Percentiles rank a stretch among this genome's conserved stretches.
phyloP scores from a whole-genome alignment of 345 rosid genomes.

The Trapa incisa region DNA sequence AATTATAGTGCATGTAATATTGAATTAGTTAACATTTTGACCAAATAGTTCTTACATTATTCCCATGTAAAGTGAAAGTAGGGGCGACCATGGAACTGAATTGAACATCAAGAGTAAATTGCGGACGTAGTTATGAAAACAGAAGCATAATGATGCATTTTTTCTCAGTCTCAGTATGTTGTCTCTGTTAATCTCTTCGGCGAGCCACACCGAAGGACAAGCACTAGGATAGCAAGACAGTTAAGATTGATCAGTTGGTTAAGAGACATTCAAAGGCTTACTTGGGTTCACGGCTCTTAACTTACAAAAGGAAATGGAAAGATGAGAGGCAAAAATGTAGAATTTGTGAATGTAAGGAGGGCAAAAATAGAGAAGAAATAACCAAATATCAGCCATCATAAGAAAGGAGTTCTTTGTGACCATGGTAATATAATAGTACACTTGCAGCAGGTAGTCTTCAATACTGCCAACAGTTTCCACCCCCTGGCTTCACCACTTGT shows the following conservation, averaged over 20 bases:
- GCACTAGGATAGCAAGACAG: not conserved
- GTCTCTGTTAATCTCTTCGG: too few relatives aligned
- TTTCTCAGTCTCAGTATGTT: not conserved
- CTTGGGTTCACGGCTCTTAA: not conserved
- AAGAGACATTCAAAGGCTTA: not conserved
- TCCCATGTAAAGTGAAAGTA: too few relatives aligned
- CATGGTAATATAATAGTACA: conserved; percentile 1
- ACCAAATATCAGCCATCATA: not conserved
- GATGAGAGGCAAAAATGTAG: not conserved
- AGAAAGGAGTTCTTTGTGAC: not conserved
- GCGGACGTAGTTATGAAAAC: not conserved
- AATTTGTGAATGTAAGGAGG: not conserved
- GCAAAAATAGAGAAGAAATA: not conserved
- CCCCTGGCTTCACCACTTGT: not conserved
- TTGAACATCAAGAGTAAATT: too few relatives aligned
- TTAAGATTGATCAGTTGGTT: not conserved
- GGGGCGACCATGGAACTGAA: too few relatives aligned
- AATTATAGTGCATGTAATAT: too few relatives aligned
- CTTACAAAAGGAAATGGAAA: not conserved
- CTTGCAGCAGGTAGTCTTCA: not conserved
- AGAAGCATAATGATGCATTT: not conserved
- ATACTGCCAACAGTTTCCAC: not conserved
- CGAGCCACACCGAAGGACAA: not conserved
- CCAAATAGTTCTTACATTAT: too few relatives aligned
- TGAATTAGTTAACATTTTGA: too few relatives aligned